These are phyloP conservation scores for Ganoderma resinaceum DNA, from an alignment of 1,284 basidiomycete genomes.

Conservation along the genomic window DNA sequence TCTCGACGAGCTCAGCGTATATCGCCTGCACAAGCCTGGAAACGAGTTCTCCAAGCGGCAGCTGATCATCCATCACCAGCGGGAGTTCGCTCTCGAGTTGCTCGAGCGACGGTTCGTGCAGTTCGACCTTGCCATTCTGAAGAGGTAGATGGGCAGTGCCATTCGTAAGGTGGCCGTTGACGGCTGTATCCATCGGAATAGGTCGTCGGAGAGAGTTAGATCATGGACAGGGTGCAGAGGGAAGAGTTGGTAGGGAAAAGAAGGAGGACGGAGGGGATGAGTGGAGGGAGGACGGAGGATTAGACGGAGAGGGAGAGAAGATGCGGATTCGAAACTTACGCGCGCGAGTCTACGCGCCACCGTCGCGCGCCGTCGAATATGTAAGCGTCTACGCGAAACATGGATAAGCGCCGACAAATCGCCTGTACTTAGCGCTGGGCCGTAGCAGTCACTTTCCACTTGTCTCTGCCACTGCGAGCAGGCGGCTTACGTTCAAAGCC, in stretches of 20 bases:
- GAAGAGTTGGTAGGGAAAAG: neutral
- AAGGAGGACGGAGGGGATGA: neutral
- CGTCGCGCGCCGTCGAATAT: neutral
- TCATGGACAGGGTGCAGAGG: conserved; percentile 15
- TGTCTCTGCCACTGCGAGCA: no score
- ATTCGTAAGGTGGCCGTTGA: conserved; percentile 28
- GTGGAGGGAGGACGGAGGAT: conserved; percentile 7
- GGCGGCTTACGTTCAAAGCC: neutral
- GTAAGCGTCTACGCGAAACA: neutral
- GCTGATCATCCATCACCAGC: conserved; percentile 75
- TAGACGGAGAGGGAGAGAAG: neutral
- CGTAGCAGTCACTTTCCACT: no score
- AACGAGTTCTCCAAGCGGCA: conserved; percentile 77
- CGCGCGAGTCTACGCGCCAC: neutral
- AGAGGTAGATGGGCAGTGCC: conserved; percentile 17
- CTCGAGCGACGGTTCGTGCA: conserved; percentile 56
- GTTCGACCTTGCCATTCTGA: conserved; percentile 37
- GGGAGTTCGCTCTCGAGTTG: conserved; percentile 80
- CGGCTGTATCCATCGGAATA: conserved; percentile 28
- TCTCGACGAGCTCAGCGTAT: conserved; percentile 83
- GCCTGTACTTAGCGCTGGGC: no score
- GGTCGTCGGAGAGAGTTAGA: conserved; percentile 9
- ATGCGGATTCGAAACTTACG: conserved; percentile 1
- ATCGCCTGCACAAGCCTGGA: conserved; percentile 81
- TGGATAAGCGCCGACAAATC: neutral